Percentiles rank a stretch among this genome's conserved stretches.
Conservation (phyloP, 306 rosid genomes). For the Rosa rugosa region DNA sequence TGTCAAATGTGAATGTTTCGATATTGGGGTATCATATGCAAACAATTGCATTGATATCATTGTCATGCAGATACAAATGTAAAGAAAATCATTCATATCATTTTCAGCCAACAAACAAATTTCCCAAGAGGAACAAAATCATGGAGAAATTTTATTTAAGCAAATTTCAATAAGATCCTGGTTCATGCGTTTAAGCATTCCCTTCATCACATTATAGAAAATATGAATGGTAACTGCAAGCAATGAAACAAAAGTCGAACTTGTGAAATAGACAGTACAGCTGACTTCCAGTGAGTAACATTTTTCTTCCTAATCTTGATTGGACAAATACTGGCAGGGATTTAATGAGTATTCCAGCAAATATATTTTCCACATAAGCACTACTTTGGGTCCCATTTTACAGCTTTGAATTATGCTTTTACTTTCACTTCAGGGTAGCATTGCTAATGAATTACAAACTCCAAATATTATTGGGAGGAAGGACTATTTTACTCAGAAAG, state of each 20-base stretch:
- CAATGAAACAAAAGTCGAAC: background rate
- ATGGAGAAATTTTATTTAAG: background rate
- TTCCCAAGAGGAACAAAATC: background rate
- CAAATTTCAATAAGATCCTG: background rate
- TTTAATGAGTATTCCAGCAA: background rate
- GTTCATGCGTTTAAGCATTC: background rate
- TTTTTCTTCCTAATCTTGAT: background rate
- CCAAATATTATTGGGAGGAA: background rate
- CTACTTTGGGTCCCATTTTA: background rate
- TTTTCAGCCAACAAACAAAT: background rate
- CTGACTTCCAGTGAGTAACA: background rate
- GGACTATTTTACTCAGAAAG: background rate
- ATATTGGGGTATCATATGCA: background rate
- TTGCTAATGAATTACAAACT: background rate
- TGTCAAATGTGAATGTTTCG: background rate
- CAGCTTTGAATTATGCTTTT: background rate
- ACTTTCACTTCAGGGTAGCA: background rate
- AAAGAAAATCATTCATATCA: background rate
- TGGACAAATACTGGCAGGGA: background rate
- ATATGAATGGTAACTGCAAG: background rate
- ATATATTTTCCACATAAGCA: background rate
- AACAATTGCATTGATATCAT: background rate
- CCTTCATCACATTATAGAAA: background rate
- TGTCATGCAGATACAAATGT: background rate
- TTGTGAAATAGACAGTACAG: background rate